Conservation (phyloP, 495 filamentous ascomycete genomes). For the Sphaerosporella brunnea region DNA sequence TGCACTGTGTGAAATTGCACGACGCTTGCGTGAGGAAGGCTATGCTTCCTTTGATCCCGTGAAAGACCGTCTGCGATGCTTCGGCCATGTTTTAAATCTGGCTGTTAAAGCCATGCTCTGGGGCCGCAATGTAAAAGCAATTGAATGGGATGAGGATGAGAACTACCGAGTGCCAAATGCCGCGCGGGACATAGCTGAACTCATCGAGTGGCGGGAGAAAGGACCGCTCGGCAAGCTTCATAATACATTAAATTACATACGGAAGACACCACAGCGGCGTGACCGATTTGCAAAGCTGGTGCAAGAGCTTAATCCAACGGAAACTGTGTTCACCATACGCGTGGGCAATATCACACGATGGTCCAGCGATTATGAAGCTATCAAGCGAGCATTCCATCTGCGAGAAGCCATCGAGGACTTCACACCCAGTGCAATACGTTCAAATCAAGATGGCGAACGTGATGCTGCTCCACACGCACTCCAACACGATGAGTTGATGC, state of each 20-base stretch:
- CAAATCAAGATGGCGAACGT: not conserved
- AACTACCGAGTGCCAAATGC: too few relatives aligned
- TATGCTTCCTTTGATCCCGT: slow-evolving; percentile 9
- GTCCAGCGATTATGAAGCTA: slow-evolving; percentile 9
- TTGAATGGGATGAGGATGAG: slow-evolving; percentile 3
- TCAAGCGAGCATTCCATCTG: slow-evolving; percentile 5
- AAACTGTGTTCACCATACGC: not conserved
- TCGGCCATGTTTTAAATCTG: slow-evolving; percentile 14
- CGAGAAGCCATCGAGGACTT: slow-evolving; percentile 10
- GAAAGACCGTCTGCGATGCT: slow-evolving; percentile 5
- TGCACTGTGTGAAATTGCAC: not conserved
- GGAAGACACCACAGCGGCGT: not conserved
- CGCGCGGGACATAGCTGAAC: not conserved
- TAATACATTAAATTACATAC: slow-evolving; percentile 10
- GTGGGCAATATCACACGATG: slow-evolving; percentile 10
- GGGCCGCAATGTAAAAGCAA: not conserved
- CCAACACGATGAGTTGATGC: not conserved
- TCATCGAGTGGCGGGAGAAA: slow-evolving; percentile 8
- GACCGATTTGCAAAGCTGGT: slow-evolving; percentile 8
- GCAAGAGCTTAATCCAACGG: not conserved
- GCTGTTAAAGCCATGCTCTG: slow-evolving; percentile 13
- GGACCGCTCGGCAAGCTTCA: slow-evolving; percentile 13
- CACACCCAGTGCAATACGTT: not conserved
- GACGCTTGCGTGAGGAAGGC: not conserved
- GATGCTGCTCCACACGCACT: not conserved